These are phyloP conservation scores for Paramecium sonneborni DNA, from an alignment of 73 alveolate species.

Conservation along the genomic window DNA sequence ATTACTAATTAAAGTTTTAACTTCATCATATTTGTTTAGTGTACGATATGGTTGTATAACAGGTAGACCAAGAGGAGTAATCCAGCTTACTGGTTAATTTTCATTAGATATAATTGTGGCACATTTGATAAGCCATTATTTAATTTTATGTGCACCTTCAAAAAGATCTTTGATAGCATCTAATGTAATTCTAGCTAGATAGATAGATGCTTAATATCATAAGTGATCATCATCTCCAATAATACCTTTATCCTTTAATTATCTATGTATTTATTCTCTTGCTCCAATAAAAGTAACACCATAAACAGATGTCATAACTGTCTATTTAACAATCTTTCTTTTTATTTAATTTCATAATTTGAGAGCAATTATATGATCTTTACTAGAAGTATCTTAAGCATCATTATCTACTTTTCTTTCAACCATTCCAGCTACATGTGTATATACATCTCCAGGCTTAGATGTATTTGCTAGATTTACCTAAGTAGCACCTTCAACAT, in stretches of 20 bases:
- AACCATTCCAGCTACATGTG: conserved; percentile 79
- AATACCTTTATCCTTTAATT: conserved; percentile 75
- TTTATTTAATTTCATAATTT: conserved; percentile 75
- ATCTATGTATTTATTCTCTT: conserved; percentile 81
- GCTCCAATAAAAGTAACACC: conserved; percentile 97
- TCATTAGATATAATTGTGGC: conserved; percentile 85
- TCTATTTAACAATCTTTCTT: conserved; percentile 91
- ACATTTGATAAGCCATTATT: conserved; percentile 86
- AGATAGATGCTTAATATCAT: conserved; percentile 75
- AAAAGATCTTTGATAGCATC: conserved; percentile 87
- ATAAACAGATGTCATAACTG: conserved; percentile 97
- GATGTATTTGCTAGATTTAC: conserved; percentile 83
- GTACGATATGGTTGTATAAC: conserved; percentile 54
- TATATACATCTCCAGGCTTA: conserved; percentile 91
- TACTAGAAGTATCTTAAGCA: conserved; percentile 58
- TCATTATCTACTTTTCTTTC: conserved; percentile 59
- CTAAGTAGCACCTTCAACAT: conserved; percentile 88
- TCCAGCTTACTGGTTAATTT: conserved; percentile 84
- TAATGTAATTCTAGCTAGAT: conserved; percentile 84
- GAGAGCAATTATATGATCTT: conserved; percentile 73
- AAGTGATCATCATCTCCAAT: conserved; percentile 71
- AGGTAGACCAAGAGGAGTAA: conserved; percentile 84
- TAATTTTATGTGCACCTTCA: conserved; percentile 86
- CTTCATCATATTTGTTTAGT: conserved; percentile 10
- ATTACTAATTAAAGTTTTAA: conserved; percentile 10